Evolutionary conservation across 257 asterid species (phyloP).

Genomic region (Prunella vulgaris): DNA sequence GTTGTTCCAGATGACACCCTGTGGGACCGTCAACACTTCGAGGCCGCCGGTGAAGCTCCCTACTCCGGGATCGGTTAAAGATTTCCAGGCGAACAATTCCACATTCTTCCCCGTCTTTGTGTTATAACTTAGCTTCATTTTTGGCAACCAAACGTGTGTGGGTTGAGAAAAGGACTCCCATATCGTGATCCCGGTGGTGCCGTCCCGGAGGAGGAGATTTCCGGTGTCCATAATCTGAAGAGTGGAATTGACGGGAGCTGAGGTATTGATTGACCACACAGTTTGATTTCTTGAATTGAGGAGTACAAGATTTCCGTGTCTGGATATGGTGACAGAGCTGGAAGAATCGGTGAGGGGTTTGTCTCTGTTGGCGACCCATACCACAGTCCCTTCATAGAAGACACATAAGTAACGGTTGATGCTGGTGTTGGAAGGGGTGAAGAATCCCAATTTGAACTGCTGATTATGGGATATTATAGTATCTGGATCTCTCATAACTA

Average conservation of each 20-base stretch:
- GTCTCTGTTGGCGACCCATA: constrained; percentile 13
- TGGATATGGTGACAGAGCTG: neutral
- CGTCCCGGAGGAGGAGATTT: constrained; percentile 31
- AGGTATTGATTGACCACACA: neutral
- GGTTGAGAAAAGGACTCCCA: constrained; percentile 49
- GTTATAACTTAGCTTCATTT: constrained; percentile 29
- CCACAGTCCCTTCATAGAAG: neutral
- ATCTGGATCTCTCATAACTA: neutral
- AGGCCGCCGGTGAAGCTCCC: constrained; percentile 37
- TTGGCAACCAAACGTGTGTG: constrained; percentile 23
- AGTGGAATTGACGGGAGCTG: constrained; percentile 18
- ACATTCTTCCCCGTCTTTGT: constrained; percentile 26
- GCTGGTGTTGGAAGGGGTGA: neutral
- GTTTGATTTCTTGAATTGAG: neutral
- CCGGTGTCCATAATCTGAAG: constrained; percentile 34
- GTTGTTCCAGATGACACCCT: constrained; percentile 27
- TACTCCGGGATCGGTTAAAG: constrained; percentile 25
- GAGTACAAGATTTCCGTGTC: constrained; percentile 3
- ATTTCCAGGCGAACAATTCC: constrained; percentile 34
- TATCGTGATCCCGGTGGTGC: constrained; percentile 10
- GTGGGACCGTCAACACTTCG: constrained; percentile 24
- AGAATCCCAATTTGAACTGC: neutral
- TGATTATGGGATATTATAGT: neutral
- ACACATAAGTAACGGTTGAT: neutral
- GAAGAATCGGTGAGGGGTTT: neutral